Conservation (phyloP, 306 rosid species). For the Glycine tomentella region DNA sequence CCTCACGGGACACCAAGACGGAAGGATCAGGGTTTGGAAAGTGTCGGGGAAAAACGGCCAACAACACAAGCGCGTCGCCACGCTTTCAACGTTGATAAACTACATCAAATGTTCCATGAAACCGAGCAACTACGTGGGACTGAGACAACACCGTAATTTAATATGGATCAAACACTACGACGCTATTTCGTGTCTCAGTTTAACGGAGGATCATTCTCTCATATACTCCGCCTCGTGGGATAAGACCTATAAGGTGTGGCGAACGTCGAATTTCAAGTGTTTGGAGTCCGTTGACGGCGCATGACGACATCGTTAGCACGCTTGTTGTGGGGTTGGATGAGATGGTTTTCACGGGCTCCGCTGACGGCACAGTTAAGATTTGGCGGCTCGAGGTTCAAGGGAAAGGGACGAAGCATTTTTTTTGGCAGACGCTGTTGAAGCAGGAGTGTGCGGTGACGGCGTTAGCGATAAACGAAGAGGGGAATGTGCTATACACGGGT, state of each 20-base stretch:
- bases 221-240: slow-evolving; percentile 97
- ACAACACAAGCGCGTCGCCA: slow-evolving; percentile 64
- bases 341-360: slow-evolving; percentile 81
- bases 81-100: slow-evolving; percentile 70
- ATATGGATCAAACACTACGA: slow-evolving; percentile 85
- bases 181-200: slow-evolving; percentile 74
- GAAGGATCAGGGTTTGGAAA: slow-evolving; percentile 85
- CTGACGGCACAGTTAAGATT: slow-evolving; percentile 81
- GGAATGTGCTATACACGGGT: slow-evolving; percentile 60
- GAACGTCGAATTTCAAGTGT: slow-evolving; percentile 71
- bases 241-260: slow-evolving; percentile 87
- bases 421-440: slow-evolving; percentile 73
- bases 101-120: slow-evolving; percentile 73
- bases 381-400: slow-evolving; percentile 89
- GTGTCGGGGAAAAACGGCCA: slow-evolving; percentile 51
- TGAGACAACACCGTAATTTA: slow-evolving; percentile 53
- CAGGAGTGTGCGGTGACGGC: slow-evolving; percentile 85
- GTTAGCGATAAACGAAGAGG: slow-evolving; percentile 57
- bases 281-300: slow-evolving; percentile 83
- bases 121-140: slow-evolving; percentile 83
- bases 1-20: slow-evolving; percentile 91
- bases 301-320: slow-evolving; percentile 84
- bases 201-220: slow-evolving; percentile 65
- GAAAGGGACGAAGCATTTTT: slow-evolving; percentile 83
- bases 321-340: slow-evolving; percentile 66